Percentiles rank a stretch among this genome's conserved stretches.
phyloP scores from a whole-genome alignment of 257 asterid genomes.

The Linaria vulgaris region DNA sequence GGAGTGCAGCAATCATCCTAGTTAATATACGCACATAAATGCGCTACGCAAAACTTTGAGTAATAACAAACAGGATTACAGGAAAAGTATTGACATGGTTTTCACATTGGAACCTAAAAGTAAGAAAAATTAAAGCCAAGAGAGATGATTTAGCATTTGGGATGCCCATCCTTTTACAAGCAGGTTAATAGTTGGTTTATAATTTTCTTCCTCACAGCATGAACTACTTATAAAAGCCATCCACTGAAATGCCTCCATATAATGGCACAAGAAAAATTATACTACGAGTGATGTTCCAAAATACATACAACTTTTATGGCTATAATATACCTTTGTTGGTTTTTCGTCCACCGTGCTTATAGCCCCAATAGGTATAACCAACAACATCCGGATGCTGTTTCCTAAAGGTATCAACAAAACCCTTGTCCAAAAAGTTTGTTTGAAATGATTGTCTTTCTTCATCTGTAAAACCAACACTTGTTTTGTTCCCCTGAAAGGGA shows the following conservation, averaged over 20 bases:
- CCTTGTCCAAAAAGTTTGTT: slow-evolving; percentile 66
- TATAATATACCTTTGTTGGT: slow-evolving; percentile 62
- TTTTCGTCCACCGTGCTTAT: slow-evolving; percentile 85
- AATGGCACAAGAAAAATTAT: neutral
- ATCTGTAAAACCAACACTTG: slow-evolving; percentile 92
- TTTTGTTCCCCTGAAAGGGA: slow-evolving; percentile 78
- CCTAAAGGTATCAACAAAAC: slow-evolving; percentile 90
- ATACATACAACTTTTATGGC: too few relatives aligned
- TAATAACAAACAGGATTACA: too few relatives aligned
- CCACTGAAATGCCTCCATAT: neutral
- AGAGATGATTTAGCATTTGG: neutral
- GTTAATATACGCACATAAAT: too few relatives aligned
- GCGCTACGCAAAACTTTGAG: too few relatives aligned
- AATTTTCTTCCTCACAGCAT: neutral
- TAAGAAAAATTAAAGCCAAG: neutral
- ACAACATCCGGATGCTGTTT: slow-evolving; percentile 88
- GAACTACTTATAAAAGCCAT: neutral
- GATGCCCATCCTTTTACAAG: neutral
- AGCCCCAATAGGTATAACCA: slow-evolving; percentile 97
- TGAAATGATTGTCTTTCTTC: slow-evolving; percentile 88
- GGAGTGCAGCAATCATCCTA: too few relatives aligned
- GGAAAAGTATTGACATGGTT: neutral
- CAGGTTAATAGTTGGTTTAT: neutral
- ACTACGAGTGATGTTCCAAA: too few relatives aligned
- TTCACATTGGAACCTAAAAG: neutral